Conservation (phyloP, 768 basidiomycete genomes). For the Chalciporus piperatus region DNA sequence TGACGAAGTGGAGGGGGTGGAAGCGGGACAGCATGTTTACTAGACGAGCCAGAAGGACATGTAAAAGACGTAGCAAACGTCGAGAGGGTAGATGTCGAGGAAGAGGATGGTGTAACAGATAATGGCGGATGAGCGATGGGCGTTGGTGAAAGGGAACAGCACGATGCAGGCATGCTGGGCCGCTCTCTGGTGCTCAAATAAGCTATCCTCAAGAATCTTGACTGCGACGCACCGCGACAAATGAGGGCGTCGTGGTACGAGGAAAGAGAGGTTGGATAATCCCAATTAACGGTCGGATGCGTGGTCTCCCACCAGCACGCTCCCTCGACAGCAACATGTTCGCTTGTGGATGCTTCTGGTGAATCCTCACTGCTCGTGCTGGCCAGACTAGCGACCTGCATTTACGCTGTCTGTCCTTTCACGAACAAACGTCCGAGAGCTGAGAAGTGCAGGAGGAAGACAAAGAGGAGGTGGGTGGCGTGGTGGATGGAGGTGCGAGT, state of each 20-base stretch:
- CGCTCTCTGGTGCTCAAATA: slow-evolving; percentile 12
- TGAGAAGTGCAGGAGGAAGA: neutral
- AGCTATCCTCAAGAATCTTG: slow-evolving; percentile 27
- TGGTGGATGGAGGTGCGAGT: neutral
- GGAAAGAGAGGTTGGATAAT: slow-evolving; percentile 17
- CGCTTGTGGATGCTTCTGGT: neutral
- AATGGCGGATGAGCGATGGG: slow-evolving; percentile 1
- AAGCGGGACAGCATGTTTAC: neutral
- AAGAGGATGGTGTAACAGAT: neutral
- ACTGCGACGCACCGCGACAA: slow-evolving; percentile 26
- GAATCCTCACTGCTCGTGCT: neutral
- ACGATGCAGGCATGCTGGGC: neutral
- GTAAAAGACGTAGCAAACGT: neutral
- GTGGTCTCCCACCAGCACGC: slow-evolving; percentile 10
- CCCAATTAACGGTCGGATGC: slow-evolving; percentile 19
- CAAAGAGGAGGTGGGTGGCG: neutral
- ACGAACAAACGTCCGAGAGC: neutral
- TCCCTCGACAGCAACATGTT: slow-evolving; percentile 2
- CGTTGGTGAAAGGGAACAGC: neutral
- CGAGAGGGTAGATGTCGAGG: neutral
- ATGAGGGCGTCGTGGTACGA: slow-evolving; percentile 20
- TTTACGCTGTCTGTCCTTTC: slow-evolving; percentile 8
- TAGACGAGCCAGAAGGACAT: neutral
- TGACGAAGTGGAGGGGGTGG: neutral
- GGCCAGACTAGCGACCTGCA: slow-evolving; percentile 16